A percentile compares a stretch with the other conserved stretches of the same genome.
These are phyloP conservation scores for Vaccinium corymbosum DNA, from an alignment of 148 eudicot genomes.

Conservation along the genomic window DNA sequence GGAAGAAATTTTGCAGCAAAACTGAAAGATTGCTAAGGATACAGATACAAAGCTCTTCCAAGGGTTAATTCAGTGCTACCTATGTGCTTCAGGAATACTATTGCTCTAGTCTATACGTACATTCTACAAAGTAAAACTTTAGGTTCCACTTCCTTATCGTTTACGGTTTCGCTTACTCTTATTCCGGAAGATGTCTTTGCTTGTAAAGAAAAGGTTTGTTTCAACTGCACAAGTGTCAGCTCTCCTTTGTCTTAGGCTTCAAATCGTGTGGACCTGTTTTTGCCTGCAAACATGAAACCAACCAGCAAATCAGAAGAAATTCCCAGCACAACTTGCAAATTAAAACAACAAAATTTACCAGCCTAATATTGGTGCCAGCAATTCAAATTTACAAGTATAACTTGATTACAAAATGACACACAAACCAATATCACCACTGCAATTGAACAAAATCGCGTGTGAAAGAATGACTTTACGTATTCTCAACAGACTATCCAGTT, in stretches of 20 bases:
- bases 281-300: constrained; percentile 8
- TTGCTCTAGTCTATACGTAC: neutral
- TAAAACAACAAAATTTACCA: neutral
- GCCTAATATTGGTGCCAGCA: neutral
- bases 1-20: neutral
- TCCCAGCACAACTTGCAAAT: neutral
- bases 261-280: constrained; percentile 7
- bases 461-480: neutral
- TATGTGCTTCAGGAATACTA: neutral
- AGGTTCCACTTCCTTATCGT: neutral
- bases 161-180: neutral
- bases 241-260: constrained; percentile 3
- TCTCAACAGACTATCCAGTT: neutral
- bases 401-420: neutral
- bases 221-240: neutral
- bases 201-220: neutral
- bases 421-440: neutral
- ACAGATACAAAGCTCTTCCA: neutral
- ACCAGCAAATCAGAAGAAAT: neutral
- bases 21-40: neutral
- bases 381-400: neutral
- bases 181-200: neutral
- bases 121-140: neutral
- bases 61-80: neutral
- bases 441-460: neutral